Conservation (phyloP, 2,329 filamentous ascomycete species). For the Alternaria novae-zelandiae region DNA sequence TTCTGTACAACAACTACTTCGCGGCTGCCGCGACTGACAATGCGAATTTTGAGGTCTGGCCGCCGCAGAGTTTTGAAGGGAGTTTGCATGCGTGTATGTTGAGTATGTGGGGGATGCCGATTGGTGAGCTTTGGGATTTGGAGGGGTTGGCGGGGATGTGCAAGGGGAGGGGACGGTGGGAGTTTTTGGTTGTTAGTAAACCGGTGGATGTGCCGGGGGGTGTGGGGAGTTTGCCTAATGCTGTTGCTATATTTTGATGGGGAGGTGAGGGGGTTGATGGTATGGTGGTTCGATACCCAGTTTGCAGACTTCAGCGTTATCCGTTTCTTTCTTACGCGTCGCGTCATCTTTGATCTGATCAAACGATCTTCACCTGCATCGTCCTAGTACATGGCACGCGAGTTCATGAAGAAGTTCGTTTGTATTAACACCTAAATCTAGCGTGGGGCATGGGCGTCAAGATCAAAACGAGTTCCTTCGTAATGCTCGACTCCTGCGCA, state of each 20-base stretch:
- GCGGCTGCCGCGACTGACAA: constrained; percentile 42
- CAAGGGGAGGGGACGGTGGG: constrained; percentile 33
- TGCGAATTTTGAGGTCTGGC: constrained; percentile 43
- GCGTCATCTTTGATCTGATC: background rate
- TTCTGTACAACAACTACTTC: constrained; percentile 72
- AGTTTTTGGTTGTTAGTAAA: constrained; percentile 64
- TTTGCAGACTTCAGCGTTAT: background rate
- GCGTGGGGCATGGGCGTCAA: too few species aligned
- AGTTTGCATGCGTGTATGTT: constrained; percentile 33
- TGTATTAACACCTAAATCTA: too few species aligned
- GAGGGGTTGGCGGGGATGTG: constrained; percentile 40
- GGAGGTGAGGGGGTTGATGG: too few species aligned
- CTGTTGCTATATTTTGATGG: constrained; percentile 28
- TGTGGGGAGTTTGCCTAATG: constrained; percentile 39
- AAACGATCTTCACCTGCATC: too few species aligned
- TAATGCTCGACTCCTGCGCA: too few species aligned
- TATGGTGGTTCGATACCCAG: background rate
- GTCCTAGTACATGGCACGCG: too few species aligned
- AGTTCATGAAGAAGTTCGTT: too few species aligned
- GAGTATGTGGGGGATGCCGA: constrained; percentile 42
- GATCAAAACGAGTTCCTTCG: too few species aligned
- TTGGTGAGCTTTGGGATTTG: constrained; percentile 47
- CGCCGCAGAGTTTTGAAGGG: constrained; percentile 18
- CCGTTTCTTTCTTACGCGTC: background rate
- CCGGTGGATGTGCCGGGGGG: constrained; percentile 47